Evolutionary conservation across 768 basidiomycete species (phyloP).

Genomic region (Boletus tylopilopsis): DNA sequence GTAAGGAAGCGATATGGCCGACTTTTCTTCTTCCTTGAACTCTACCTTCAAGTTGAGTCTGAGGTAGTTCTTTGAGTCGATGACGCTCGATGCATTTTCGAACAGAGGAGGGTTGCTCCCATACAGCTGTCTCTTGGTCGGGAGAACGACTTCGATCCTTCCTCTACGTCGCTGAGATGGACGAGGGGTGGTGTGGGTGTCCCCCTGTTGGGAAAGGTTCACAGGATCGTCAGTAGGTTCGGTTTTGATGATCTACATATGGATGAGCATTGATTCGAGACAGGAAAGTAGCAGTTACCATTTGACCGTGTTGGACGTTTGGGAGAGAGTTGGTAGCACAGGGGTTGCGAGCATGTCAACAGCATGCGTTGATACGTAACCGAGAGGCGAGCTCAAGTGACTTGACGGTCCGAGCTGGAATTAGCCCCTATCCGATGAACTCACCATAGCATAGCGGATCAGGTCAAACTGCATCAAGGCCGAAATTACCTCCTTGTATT

Average conservation of each 20-base stretch:
- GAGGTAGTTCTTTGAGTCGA: slow-evolving; percentile 5
- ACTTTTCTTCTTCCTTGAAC: slow-evolving; percentile 15
- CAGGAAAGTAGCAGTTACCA: neutral
- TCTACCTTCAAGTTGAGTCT: slow-evolving; percentile 1
- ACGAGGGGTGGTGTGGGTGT: neutral
- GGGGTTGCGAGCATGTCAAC: neutral
- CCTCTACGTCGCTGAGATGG: neutral
- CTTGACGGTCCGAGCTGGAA: no score
- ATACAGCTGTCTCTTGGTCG: slow-evolving; percentile 8
- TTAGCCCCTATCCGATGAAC: no score
- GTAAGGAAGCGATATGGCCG: neutral
- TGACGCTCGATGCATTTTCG: slow-evolving; percentile 8
- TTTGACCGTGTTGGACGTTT: neutral
- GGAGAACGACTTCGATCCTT: slow-evolving; percentile 9
- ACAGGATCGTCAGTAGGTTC: slow-evolving; percentile 5
- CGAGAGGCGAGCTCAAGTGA: neutral
- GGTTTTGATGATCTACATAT: slow-evolving; percentile 6
- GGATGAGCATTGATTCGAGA: neutral
- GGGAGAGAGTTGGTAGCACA: no score
- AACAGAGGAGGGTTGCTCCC: slow-evolving; percentile 3
- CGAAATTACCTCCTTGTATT: no score
- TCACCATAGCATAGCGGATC: no score
- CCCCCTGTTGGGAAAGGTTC: neutral
- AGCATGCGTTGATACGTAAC: slow-evolving; percentile 4
- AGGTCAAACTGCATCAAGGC: no score